Percentiles rank a stretch among this genome's conserved stretches.
Evolutionary conservation across 768 basidiomycete species (phyloP).

Genomic region (Russula vinacea): DNA sequence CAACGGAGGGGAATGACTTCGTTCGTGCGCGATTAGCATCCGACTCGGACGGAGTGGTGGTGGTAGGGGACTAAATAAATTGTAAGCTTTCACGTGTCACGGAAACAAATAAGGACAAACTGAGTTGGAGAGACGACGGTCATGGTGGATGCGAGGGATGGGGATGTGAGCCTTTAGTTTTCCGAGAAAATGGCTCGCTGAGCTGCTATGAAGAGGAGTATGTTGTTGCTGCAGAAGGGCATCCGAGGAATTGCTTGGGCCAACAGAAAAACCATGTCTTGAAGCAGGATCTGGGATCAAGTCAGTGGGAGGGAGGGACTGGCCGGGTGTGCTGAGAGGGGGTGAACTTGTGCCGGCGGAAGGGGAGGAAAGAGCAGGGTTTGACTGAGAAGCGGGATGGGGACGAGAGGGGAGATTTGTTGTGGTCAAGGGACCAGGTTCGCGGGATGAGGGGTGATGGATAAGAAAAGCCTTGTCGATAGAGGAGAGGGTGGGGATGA

Average conservation of each 20-base stretch:
- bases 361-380: slow-evolving; percentile 65
- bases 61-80: slow-evolving; percentile 33
- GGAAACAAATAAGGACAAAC: slow-evolving; percentile 30
- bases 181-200: slow-evolving; percentile 26
- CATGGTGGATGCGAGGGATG: slow-evolving; percentile 28
- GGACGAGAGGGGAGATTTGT: slow-evolving; percentile 37
- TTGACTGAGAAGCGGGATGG: slow-evolving; percentile 41
- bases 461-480: slow-evolving; percentile 32
- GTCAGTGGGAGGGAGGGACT: slow-evolving; percentile 45
- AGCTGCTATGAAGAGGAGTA: slow-evolving; percentile 33
- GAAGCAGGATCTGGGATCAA: slow-evolving; percentile 41
- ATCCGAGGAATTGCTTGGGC: slow-evolving; percentile 35
- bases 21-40: slow-evolving; percentile 22
- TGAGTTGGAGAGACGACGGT: slow-evolving; percentile 32
- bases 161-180: slow-evolving; percentile 32
- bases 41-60: slow-evolving; percentile 26
- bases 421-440: slow-evolving; percentile 39
- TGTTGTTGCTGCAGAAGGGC: slow-evolving; percentile 39
- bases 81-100: slow-evolving; percentile 24
- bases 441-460: slow-evolving; percentile 31
- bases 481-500: slow-evolving; percentile 35
- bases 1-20: slow-evolving; percentile 31
- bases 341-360: slow-evolving; percentile 69
- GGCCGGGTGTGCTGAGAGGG: slow-evolving; percentile 63
- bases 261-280: slow-evolving; percentile 33